These are phyloP conservation scores for Aristolochia contorta DNA, from an alignment of 164 flowering plant species.

Conservation along the genomic window DNA sequence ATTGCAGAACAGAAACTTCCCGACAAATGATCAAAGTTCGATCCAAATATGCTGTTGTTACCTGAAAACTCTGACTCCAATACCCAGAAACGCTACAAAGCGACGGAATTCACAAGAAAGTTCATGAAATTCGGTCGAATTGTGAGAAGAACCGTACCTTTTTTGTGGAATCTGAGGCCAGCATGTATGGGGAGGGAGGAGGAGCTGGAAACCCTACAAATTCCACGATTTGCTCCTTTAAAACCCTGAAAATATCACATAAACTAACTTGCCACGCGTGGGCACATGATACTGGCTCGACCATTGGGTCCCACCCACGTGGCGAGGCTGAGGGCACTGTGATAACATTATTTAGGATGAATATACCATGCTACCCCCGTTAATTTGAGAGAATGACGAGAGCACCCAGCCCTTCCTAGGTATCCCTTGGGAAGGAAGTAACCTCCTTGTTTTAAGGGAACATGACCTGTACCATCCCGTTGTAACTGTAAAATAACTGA, in stretches of 20 bases:
- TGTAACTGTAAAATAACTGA: not conserved
- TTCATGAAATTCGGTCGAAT: not conserved
- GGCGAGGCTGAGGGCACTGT: slow-evolving; percentile 1
- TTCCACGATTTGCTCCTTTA: slow-evolving; percentile 18
- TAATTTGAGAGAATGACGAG: not conserved
- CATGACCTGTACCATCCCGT: no score
- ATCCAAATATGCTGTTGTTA: not conserved
- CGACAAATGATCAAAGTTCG: no score
- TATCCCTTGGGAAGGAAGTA: not conserved
- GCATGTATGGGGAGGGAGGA: not conserved
- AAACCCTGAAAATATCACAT: slow-evolving; percentile 2
- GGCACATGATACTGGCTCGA: not conserved
- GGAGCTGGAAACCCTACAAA: slow-evolving; percentile 19
- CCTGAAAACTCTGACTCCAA: not conserved
- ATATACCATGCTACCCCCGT: not conserved
- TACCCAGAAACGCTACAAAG: not conserved
- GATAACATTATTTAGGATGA: not conserved
- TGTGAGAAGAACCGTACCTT: slow-evolving; percentile 5
- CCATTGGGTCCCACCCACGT: slow-evolving; percentile 7
- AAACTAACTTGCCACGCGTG: slow-evolving; percentile 2
- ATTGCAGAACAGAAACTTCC: no score
- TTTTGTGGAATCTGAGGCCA: not conserved
- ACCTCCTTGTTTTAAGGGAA: no score
- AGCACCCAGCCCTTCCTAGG: not conserved
- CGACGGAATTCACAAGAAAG: not conserved